These are phyloP conservation scores for Nothophytophthora sp. DNA, from an alignment of 352 stramenopile species.

Conservation along the genomic window DNA sequence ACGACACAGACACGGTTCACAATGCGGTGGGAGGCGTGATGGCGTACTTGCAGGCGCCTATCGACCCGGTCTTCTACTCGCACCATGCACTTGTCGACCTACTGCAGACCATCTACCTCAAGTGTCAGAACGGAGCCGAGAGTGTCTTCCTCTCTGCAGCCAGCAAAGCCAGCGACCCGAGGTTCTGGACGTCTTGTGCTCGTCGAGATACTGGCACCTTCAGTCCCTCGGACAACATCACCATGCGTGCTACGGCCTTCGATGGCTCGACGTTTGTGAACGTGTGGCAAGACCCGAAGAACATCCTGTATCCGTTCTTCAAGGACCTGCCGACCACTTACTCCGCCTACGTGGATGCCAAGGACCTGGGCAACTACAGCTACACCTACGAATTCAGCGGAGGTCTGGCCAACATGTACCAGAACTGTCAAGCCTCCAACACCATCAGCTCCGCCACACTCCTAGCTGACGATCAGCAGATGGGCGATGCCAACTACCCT, in stretches of 20 bases:
- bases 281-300: conserved; percentile 30
- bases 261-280: conserved; percentile 29
- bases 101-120: conserved; percentile 56
- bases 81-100: conserved; percentile 51
- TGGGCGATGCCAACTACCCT: no score
- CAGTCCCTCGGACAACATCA: conserved; percentile 25
- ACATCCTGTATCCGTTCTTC: conserved; percentile 59
- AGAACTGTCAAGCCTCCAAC: conserved; percentile 42
- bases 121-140: conserved; percentile 42
- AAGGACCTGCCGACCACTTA: conserved; percentile 48
- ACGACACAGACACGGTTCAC: conserved; percentile 38
- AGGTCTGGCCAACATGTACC: conserved; percentile 47
- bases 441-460: no score
- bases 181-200: conserved; percentile 35
- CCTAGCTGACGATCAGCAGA: no score
- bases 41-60: conserved; percentile 37
- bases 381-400: conserved; percentile 57
- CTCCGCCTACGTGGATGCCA: conserved; percentile 43
- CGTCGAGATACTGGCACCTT: conserved; percentile 24
- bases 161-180: conserved; percentile 31
- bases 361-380: conserved; percentile 51
- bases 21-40: conserved; percentile 38
- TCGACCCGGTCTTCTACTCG: conserved; percentile 56
- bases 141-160: conserved; percentile 10
- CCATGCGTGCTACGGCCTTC: conserved; percentile 18